Evolutionary conservation across 345 rosid genomes (phyloP).

Genomic region (Hibiscus trionum): DNA sequence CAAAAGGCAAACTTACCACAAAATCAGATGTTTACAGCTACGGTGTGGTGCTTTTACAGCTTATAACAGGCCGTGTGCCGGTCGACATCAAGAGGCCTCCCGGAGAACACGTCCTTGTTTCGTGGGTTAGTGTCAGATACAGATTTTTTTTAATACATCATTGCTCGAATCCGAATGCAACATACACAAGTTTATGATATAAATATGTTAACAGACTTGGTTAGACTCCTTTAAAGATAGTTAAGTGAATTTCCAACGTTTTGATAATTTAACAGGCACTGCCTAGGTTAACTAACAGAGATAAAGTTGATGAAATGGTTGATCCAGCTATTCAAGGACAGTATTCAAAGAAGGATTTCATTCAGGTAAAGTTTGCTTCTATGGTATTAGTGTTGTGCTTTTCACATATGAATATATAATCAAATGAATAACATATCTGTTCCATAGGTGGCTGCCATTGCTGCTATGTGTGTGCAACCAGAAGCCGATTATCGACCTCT

Average conservation of each 20-base stretch:
- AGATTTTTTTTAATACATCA: neutral
- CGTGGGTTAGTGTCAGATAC: conserved; percentile 53
- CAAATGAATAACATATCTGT: neutral
- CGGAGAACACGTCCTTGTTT: conserved; percentile 80
- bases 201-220: neutral
- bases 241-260: neutral
- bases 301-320: conserved; percentile 61
- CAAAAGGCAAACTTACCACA: conserved; percentile 87
- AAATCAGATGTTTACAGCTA: conserved; percentile 92
- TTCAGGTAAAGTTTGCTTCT: conserved; percentile 43
- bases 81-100: conserved; percentile 56
- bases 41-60: conserved; percentile 73
- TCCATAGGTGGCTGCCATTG: conserved; percentile 78
- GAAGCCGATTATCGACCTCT: conserved; percentile 89
- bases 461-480: conserved; percentile 83
- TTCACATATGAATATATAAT: neutral
- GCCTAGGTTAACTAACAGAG: conserved; percentile 71
- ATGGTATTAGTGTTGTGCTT: neutral
- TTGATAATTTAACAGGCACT: conserved; percentile 49
- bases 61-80: conserved; percentile 77
- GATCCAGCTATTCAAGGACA: conserved; percentile 66
- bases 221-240: neutral
- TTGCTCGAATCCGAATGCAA: neutral
- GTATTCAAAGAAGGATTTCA: conserved; percentile 65
- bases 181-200: neutral